A percentile compares a stretch with the other conserved stretches of the same genome.
Evolutionary conservation across 2,329 filamentous ascomycete species (phyloP).

Genomic region (Calcarisporium arbuscula): DNA sequence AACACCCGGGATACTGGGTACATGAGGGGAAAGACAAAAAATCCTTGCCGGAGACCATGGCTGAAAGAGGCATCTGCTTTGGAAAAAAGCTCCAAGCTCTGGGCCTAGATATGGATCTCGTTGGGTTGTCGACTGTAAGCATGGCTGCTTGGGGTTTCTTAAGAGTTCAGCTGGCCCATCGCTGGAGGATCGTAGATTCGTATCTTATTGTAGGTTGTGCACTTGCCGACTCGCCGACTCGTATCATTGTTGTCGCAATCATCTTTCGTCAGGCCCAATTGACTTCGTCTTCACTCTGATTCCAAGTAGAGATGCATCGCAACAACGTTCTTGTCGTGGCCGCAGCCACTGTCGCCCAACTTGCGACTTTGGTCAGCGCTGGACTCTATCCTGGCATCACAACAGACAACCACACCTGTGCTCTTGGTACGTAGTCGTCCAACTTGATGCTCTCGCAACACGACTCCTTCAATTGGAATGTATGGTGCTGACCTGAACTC

Average conservation of each 20-base stretch:
- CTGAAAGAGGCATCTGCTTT: too few relatives aligned
- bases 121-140: neutral
- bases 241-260: neutral
- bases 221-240: too few relatives aligned
- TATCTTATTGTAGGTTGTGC: too few relatives aligned
- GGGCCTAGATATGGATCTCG: neutral
- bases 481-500: neutral
- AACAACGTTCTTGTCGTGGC: conserved; percentile 13
- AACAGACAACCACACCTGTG: conserved; percentile 50
- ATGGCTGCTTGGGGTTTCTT: too few relatives aligned
- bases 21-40: too few relatives aligned
- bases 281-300: neutral
- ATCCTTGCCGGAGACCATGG: too few relatives aligned
- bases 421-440: conserved; percentile 30
- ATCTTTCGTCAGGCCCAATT: neutral
- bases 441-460: neutral
- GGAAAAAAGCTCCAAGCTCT: too few relatives aligned
- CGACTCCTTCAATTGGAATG: neutral
- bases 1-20: neutral
- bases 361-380: conserved; percentile 27
- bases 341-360: conserved; percentile 21
- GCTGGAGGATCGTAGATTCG: too few relatives aligned
- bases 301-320: conserved; percentile 19
- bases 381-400: conserved; percentile 38
- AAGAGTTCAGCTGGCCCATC: too few relatives aligned